phyloP scores from a whole-genome alignment of 352 stramenopile genomes.

The Peronosclerospora sorghi region DNA sequence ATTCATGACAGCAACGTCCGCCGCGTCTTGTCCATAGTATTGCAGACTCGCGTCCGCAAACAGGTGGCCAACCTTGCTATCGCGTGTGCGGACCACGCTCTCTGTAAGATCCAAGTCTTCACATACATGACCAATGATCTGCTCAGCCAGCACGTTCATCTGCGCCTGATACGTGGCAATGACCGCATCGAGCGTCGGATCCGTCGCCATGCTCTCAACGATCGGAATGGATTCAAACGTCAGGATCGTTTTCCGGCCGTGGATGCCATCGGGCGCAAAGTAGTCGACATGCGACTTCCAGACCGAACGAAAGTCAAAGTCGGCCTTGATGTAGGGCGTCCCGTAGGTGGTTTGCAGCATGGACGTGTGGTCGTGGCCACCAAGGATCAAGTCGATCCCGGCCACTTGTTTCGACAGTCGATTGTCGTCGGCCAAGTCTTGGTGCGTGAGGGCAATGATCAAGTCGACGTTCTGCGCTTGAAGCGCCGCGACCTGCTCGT shows the following conservation, averaged over 20 bases:
- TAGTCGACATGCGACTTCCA: slow-evolving; percentile 53
- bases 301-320: slow-evolving; percentile 62
- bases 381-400: slow-evolving; percentile 57
- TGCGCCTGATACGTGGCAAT: slow-evolving; percentile 36
- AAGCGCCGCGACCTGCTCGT: slow-evolving; percentile 34
- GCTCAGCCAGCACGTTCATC: slow-evolving; percentile 31
- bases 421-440: slow-evolving; percentile 61
- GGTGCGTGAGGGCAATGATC: slow-evolving; percentile 65
- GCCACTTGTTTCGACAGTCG: slow-evolving; percentile 50
- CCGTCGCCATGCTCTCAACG: slow-evolving; percentile 41
- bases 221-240: slow-evolving; percentile 41
- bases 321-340: slow-evolving; percentile 62
- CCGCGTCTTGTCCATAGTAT: slow-evolving; percentile 41
- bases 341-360: slow-evolving; percentile 69
- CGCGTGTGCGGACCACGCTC: slow-evolving; percentile 33
- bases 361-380: slow-evolving; percentile 57
- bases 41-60: slow-evolving; percentile 36
- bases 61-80: slow-evolving; percentile 42
- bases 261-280: slow-evolving; percentile 24
- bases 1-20: slow-evolving; percentile 52
- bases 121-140: slow-evolving; percentile 42
- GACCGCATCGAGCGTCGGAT: slow-evolving; percentile 33
- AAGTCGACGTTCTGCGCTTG: slow-evolving; percentile 42
- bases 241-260: slow-evolving; percentile 32
- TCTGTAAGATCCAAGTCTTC: slow-evolving; percentile 41